Base-by-base conservation (phyloP, 768 basidiomycete genomes). In the Serpula lacrymans region DNA sequence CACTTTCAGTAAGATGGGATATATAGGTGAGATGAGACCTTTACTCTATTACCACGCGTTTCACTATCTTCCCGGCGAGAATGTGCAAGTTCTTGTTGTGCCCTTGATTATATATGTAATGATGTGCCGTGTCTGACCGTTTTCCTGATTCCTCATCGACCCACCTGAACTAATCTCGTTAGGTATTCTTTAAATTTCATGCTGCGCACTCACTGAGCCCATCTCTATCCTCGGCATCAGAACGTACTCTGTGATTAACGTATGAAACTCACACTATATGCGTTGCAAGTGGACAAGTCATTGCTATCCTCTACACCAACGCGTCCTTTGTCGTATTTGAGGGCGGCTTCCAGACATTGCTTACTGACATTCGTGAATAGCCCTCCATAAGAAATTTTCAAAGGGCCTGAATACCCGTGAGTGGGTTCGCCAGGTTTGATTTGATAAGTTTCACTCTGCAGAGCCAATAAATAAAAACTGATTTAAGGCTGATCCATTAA, bases 291-390 rank as follows among this genome's bases (percentile, higher is more conserved):
- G 23, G 39, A 50, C 42, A 83, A 67, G 17, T 61, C 67, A 48
- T 80, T 81, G 21, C 55, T 50, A 49, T 82, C 80, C 0, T 75
- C 62, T 3, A 66, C 65, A 3, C 43, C 51, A 3, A 55, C 57
- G 11, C 78, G 72, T 6, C 56, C 60, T n/a, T 67, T 65, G 54
- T 83, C 80, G 20, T 73, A 79, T 21, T 53, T 44, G 10, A 47
- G 53, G 1, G 64, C 79, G 11, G 75, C 65, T 3, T 62, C 55
- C 18, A 83, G 59, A 46, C 74, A 77, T 14, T 81, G 62, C 16
- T 65, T 57, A 7, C 60, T 69, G 11, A 52, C 1, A 2, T 21
- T 39, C 36, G 51, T 30, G 13, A 39, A 17, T 12, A 27, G 32
- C 3, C 40, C 37, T 5, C 51, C 44, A 5, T 21, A 13, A 8